These are phyloP conservation scores for Solanum tacnaense DNA, from an alignment of 257 asterid species.

Conservation along the genomic window DNA sequence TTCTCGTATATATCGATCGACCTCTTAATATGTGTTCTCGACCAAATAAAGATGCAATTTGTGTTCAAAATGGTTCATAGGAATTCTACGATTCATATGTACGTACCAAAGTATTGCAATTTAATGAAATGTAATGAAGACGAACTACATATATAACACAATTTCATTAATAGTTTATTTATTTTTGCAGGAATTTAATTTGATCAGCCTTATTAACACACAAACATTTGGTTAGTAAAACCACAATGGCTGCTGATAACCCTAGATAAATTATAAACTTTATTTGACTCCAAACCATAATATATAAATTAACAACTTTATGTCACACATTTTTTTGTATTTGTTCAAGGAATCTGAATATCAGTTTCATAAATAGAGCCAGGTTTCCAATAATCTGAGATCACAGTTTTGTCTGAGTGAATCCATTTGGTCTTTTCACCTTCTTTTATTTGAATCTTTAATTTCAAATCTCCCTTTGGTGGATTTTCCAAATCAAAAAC, in stretches of 20 bases:
- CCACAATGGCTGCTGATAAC: not conserved
- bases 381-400: slow-evolving; percentile 12
- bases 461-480: not conserved
- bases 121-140: not conserved
- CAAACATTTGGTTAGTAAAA: not conserved
- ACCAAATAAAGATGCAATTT: too few species aligned
- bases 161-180: not conserved
- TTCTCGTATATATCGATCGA: too few species aligned
- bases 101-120: not conserved
- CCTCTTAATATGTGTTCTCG: too few species aligned
- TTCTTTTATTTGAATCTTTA: slow-evolving; percentile 8
- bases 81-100: not conserved
- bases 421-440: slow-evolving; percentile 5
- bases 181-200: not conserved
- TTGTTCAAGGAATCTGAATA: slow-evolving; percentile 8
- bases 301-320: not conserved
- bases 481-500: slow-evolving; percentile 14
- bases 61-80: not conserved
- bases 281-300: not conserved
- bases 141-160: not conserved
- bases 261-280: not conserved
- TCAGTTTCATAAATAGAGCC: slow-evolving; percentile 9
- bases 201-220: not conserved
- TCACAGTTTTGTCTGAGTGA: not conserved
- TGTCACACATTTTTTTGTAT: not conserved